phyloP scores from a whole-genome alignment of 1,284 basidiomycete species.

The Gastroboletus turbinatus region DNA sequence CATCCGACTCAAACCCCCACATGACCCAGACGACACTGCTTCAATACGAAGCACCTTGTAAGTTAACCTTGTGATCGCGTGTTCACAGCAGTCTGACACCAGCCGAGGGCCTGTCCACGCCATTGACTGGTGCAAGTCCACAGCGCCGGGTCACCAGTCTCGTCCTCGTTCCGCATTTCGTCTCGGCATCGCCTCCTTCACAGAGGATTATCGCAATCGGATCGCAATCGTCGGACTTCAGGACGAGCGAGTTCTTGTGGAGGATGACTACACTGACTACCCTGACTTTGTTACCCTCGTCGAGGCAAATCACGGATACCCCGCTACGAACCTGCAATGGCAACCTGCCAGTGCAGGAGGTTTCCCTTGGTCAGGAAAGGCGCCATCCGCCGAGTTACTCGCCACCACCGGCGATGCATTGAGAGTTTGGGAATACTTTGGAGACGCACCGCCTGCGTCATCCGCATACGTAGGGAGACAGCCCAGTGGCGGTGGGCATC shows the following conservation, averaged over 20 bases:
- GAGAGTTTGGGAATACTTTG: conserved; percentile 83
- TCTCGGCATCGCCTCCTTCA: conserved; percentile 76
- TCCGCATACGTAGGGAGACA: conserved; percentile 74
- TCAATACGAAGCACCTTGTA: conserved; percentile 75
- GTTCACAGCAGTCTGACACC: conserved; percentile 11
- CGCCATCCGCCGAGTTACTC: conserved; percentile 68
- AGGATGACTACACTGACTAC: conserved; percentile 78
- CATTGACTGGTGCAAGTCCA: conserved; percentile 82
- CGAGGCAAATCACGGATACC: conserved; percentile 80
- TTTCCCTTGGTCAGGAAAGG: conserved; percentile 65
- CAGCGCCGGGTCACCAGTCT: conserved; percentile 67
- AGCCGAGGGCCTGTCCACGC: conserved; percentile 76
- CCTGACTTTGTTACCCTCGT: conserved; percentile 81
- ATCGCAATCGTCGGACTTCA: conserved; percentile 82
- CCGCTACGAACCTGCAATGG: conserved; percentile 82
- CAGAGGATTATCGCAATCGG: conserved; percentile 77
- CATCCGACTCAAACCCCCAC: conserved; percentile 9
- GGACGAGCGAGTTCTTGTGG: conserved; percentile 78
- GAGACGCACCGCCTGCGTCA: conserved; percentile 54
- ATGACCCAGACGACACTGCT: conserved; percentile 67
- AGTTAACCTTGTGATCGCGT: conserved; percentile 33
- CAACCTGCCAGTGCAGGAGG: conserved; percentile 67
- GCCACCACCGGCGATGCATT: conserved; percentile 91
- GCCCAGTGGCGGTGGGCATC: conserved; percentile 54
- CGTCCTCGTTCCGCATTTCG: conserved; percentile 78